Conservation (phyloP, 768 basidiomycete species). For the Rubroboletus pulcherrimus region DNA sequence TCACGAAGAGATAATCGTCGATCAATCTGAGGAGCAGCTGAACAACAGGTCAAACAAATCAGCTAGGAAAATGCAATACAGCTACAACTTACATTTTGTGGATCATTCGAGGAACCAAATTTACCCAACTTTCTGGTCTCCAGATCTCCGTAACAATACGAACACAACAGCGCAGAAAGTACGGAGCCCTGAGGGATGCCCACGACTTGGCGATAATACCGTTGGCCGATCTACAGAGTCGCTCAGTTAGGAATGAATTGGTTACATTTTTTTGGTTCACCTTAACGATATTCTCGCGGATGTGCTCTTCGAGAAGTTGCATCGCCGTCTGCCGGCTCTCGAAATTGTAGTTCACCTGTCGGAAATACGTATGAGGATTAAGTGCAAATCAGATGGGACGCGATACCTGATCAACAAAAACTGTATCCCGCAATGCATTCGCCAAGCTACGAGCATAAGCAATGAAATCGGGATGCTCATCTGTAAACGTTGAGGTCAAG, state of each 20-base stretch:
- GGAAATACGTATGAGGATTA: background rate
- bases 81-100: constrained; percentile 52
- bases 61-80: background rate
- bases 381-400: background rate
- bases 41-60: background rate
- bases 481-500: constrained; percentile 35
- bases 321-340: constrained; percentile 56
- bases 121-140: constrained; percentile 50
- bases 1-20: constrained; percentile 94
- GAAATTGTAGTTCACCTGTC: constrained; percentile 52
- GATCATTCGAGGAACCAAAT: constrained; percentile 50
- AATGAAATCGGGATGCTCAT: constrained; percentile 73
- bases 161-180: constrained; percentile 90
- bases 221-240: constrained; percentile 61
- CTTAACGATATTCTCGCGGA: constrained; percentile 90
- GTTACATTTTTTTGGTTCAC: constrained; percentile 32
- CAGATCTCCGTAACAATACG: constrained; percentile 91
- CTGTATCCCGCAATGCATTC: constrained; percentile 58
- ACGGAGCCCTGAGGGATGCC: constrained; percentile 98
- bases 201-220: constrained; percentile 82
- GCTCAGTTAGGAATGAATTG: background rate
- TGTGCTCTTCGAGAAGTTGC: constrained; percentile 80
- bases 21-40: constrained; percentile 80
- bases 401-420: constrained; percentile 81
- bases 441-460: constrained; percentile 68